Evolutionary conservation across 148 eudicot species (phyloP).

Genomic region (Dianthus caryophyllus): DNA sequence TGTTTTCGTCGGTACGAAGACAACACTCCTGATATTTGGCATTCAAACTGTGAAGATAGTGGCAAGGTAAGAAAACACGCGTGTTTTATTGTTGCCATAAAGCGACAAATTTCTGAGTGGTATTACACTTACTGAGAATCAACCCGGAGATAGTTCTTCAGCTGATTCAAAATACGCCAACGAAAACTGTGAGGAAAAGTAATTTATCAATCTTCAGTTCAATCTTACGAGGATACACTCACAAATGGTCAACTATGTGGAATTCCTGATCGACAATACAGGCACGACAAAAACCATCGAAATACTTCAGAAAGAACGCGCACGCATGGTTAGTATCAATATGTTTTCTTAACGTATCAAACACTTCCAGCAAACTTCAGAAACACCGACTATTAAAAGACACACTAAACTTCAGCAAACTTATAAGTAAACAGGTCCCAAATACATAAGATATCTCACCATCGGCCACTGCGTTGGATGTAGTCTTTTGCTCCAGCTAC

Average conservation of each 20-base stretch:
- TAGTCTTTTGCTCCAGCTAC: background rate
- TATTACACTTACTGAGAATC: constrained; percentile 22
- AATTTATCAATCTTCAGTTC: constrained; percentile 3
- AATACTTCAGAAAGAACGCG: background rate
- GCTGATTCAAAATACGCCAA: constrained; percentile 24
- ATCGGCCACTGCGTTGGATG: background rate
- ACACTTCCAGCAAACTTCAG: too few relatives aligned
- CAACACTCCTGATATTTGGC: constrained; percentile 19
- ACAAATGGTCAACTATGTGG: background rate
- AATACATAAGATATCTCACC: background rate
- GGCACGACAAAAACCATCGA: background rate
- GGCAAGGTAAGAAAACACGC: constrained; percentile 6
- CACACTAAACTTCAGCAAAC: too few relatives aligned
- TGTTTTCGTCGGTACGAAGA: constrained; percentile 17
- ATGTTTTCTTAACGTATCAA: too few relatives aligned
- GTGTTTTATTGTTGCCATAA: background rate
- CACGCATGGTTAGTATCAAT: background rate
- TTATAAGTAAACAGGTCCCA: too few relatives aligned
- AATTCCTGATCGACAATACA: background rate
- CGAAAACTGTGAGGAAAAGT: constrained; percentile 24
- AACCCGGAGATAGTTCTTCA: constrained; percentile 18
- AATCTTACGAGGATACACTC: background rate
- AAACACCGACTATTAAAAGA: too few relatives aligned
- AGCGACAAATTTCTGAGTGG: background rate
- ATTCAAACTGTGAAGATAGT: constrained; percentile 16